phyloP scores from a whole-genome alignment of 768 basidiomycete species.

The Leccinum fibrillosum region DNA sequence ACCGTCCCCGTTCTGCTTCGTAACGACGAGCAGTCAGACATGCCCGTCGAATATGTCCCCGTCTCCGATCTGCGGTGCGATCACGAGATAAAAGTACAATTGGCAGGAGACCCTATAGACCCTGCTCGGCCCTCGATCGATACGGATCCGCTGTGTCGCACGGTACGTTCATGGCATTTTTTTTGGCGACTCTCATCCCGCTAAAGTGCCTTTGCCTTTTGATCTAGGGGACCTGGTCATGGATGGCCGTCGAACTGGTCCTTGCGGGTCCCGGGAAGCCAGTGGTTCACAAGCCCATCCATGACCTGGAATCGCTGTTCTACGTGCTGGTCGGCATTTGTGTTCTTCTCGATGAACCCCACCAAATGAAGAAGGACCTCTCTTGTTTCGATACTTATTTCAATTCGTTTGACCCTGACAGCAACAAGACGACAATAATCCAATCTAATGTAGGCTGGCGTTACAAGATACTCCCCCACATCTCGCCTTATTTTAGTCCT shows the following conservation, averaged over 20 bases:
- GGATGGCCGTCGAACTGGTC: background rate
- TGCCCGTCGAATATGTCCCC: background rate
- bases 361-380: background rate
- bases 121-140: background rate
- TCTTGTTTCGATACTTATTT: background rate
- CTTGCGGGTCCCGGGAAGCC: background rate
- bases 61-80: background rate
- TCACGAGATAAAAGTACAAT: background rate
- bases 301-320: background rate
- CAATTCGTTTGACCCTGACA: background rate
- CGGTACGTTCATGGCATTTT: background rate
- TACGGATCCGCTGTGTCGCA: background rate
- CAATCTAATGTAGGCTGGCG: background rate
- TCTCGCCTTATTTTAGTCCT: background rate
- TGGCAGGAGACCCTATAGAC: background rate
- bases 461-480: background rate
- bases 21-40: background rate
- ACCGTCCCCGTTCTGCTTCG: background rate
- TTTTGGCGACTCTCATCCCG: background rate
- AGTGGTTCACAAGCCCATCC: background rate
- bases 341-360: background rate
- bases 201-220: background rate
- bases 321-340: background rate
- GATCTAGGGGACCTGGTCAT: background rate
- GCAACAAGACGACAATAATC: background rate